Conservation (phyloP, 495 filamentous ascomycete genomes). For the Penicillium taxi region DNA sequence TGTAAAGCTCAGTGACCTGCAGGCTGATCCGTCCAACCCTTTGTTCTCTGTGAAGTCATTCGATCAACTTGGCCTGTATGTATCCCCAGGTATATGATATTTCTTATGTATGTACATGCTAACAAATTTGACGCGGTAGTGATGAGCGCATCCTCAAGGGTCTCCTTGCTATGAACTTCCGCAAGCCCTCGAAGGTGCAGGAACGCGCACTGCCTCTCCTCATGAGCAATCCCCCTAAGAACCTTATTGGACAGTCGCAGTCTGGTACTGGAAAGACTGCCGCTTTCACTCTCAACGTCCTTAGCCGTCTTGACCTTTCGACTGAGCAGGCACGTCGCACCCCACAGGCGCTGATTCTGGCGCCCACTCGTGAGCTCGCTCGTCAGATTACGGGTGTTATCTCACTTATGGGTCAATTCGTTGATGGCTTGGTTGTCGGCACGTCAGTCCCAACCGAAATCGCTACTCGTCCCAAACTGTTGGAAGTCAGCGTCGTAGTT, state of each 20-base stretch:
- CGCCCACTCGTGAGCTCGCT: constrained; percentile 89
- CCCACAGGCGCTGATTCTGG: constrained; percentile 84
- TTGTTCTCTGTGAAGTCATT: constrained; percentile 79
- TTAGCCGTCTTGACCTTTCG: constrained; percentile 69
- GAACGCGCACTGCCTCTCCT: constrained; percentile 86
- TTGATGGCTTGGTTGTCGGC: constrained; percentile 59
- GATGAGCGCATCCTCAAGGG: constrained; percentile 49
- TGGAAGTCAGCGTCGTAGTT: constrained; percentile 71
- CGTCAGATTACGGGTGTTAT: constrained; percentile 88
- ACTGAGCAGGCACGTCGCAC: constrained; percentile 40
- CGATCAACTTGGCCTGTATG: constrained; percentile 78
- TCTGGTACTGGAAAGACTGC: constrained; percentile 98
- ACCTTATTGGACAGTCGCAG: constrained; percentile 96
- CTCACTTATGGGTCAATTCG: constrained; percentile 70
- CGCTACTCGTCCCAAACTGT: constrained; percentile 47
- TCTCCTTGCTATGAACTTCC: constrained; percentile 76
- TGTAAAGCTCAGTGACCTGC: constrained; percentile 83
- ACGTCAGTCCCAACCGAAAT: constrained; percentile 75
- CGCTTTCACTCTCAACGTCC: constrained; percentile 85
- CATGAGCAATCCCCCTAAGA: constrained; percentile 69
- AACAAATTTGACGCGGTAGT: constrained; percentile 19
- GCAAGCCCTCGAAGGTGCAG: constrained; percentile 94
- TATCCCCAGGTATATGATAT: constrained; percentile 6
- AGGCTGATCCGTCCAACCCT: constrained; percentile 78
- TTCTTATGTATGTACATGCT: neutral